Conservation (phyloP, 768 basidiomycete genomes). For the Candolleomyces aberdarensis region DNA sequence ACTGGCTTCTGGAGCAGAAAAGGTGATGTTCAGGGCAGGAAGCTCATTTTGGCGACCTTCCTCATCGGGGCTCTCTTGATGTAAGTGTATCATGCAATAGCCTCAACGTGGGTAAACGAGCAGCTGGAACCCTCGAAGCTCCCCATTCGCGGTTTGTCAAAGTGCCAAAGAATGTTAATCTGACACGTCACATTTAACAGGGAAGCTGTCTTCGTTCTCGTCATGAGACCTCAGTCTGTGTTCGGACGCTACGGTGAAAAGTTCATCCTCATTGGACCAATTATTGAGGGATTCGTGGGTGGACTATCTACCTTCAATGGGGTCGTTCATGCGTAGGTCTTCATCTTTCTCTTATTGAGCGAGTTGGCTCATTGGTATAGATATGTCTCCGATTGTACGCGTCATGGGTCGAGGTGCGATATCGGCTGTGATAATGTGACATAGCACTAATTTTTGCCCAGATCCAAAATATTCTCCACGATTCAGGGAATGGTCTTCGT, state of each 20-base stretch:
- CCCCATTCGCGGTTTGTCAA: too few relatives aligned
- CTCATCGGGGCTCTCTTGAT: constrained; percentile 69
- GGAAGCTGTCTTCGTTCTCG: constrained; percentile 77
- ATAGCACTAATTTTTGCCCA: constrained; percentile 8
- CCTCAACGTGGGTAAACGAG: background rate
- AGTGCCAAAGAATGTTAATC: too few relatives aligned
- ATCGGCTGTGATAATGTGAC: background rate
- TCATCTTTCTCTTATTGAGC: constrained; percentile 29
- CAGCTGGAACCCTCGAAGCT: too few relatives aligned
- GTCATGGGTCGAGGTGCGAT: constrained; percentile 46
- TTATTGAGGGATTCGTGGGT: constrained; percentile 77
- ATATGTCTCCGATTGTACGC: constrained; percentile 51
- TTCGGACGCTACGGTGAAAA: constrained; percentile 58
- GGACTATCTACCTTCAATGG: constrained; percentile 64
- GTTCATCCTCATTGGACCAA: constrained; percentile 72
- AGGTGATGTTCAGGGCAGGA: constrained; percentile 75
- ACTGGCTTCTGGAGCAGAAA: constrained; percentile 87
- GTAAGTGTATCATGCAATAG: constrained; percentile 38
- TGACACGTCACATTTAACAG: constrained; percentile 32
- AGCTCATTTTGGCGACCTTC: constrained; percentile 64
- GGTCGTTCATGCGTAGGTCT: constrained; percentile 65
- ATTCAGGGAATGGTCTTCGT: constrained; percentile 75
- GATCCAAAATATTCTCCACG: constrained; percentile 55
- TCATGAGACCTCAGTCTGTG: constrained; percentile 54
- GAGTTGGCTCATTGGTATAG: background rate